Percentiles rank a stretch among this genome's conserved stretches.
phyloP scores from a whole-genome alignment of 2,329 filamentous ascomycete species.

The Fusarium buharicum region DNA sequence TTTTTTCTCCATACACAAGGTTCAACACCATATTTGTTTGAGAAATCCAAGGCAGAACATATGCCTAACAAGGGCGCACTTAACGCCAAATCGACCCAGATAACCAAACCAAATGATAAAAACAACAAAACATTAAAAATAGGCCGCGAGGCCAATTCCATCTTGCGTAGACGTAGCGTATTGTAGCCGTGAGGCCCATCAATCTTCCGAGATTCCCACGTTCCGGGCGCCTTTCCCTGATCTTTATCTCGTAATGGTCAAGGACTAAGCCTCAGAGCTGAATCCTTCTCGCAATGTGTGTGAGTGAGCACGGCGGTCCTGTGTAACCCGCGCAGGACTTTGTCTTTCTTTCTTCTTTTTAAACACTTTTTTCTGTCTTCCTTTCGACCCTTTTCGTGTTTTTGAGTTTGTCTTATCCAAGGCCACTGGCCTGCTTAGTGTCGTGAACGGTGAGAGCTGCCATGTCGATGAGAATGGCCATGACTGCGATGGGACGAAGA shows the following conservation, averaged over 20 bases:
- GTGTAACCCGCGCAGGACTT: constrained; percentile 46
- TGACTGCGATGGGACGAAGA: constrained; percentile 57
- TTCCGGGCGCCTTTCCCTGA: constrained; percentile 34
- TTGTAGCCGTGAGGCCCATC: constrained; percentile 46
- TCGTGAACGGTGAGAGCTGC: constrained; percentile 48
- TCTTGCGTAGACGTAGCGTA: constrained; percentile 42
- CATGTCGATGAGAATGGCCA: constrained; percentile 52
- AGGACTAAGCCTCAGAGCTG: constrained; percentile 23
- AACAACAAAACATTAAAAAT: constrained; percentile 37
- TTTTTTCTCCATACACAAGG: constrained; percentile 40
- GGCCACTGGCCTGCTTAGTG: constrained; percentile 30
- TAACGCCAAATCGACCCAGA: constrained; percentile 36
- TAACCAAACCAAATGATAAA: constrained; percentile 12
- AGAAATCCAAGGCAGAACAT: constrained; percentile 18
- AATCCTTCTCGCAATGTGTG: constrained; percentile 15
- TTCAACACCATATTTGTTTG: constrained; percentile 35
- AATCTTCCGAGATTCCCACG: constrained; percentile 44
- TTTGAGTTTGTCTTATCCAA: constrained; percentile 21
- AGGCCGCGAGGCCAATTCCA: constrained; percentile 46
- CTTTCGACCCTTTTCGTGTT: constrained; percentile 28
- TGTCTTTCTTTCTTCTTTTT: constrained; percentile 30
- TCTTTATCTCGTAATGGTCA: constrained; percentile 30
- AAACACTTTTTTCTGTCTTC: constrained; percentile 27
- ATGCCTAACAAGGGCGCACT: constrained; percentile 21
- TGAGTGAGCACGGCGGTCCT: constrained; percentile 42